Base-by-base conservation (phyloP, 495 filamentous ascomycete genomes). In the Letharia lupina region DNA sequence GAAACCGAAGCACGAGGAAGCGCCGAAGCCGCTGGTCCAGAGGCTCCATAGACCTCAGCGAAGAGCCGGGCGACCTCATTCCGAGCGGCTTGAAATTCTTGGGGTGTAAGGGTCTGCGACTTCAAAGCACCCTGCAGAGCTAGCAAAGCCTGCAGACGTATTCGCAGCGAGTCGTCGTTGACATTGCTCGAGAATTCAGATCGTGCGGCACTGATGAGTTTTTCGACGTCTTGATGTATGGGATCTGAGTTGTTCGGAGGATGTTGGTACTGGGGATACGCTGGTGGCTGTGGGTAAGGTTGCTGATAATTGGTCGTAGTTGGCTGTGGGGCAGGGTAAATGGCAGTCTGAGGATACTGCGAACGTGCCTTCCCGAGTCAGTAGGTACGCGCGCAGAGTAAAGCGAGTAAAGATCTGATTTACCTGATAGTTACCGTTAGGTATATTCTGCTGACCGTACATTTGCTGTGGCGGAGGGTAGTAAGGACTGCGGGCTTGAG, bases 81-180 rank as follows among this genome's bases (percentile, higher is more conserved):
- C 74, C 87, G 86, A 70, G 96, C 86, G 72, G 87, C 80, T 74
- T 85, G 86, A 69, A 96, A 81, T 78, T 95, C 87, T 69, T 91
- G 86, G 72, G 85, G 87, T 58, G 89, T 85, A 71, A 96, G 83
- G 70, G 91, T 84, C 72, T 90, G 89, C 68, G 80, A 86, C 72
- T 89, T 83, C 76, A 98, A 78, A 71, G 96, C 86, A 58, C 75
- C 83, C 77, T 96, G 88, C 68, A 98, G 83, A 75, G 93, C 91
- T 75, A 95, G 77, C 69, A 98, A 82, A 28, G 93, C 91, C 75
- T 93, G 89, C 72, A 98, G 76, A 71, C 87, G 88, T 66, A 84
- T 85, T 76, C 91, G 87, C 69, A 87, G 81, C 72, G 84, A 83
- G 75, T 80, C 77, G 79, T 96, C 89, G 77, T 84, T 82, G 48